A percentile compares a stretch with the other conserved stretches of the same genome.
These are phyloP conservation scores for Mayamaea pseudoterrestris DNA, from an alignment of 108 stramenopile species.

Conservation along the genomic window DNA sequence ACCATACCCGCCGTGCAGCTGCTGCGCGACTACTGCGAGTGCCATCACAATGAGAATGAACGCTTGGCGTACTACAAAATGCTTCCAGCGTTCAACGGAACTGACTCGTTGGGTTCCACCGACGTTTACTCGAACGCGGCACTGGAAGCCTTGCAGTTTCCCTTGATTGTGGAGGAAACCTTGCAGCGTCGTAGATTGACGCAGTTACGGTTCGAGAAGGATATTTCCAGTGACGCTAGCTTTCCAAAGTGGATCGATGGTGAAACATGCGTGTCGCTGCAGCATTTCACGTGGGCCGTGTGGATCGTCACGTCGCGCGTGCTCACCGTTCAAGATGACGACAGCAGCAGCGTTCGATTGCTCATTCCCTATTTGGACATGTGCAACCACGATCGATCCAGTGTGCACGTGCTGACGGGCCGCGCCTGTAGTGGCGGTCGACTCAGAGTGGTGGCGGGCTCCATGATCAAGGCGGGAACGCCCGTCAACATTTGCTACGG, in stretches of 20 bases:
- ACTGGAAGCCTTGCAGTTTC: conserved; percentile 47
- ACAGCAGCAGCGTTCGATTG: conserved; percentile 26
- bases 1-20: conserved; percentile 44
- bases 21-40: conserved; percentile 40
- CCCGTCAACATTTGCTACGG: conserved; percentile 68
- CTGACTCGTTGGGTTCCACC: conserved; percentile 51
- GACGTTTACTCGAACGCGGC: conserved; percentile 56
- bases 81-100: conserved; percentile 40
- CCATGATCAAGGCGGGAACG: conserved; percentile 44
- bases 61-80: conserved; percentile 38
- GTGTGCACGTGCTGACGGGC: conserved; percentile 55
- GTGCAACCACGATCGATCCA: conserved; percentile 1
- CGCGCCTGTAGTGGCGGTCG: conserved; percentile 47
- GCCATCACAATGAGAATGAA: background rate
- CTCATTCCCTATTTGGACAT: background rate
- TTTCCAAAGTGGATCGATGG: conserved; percentile 37
- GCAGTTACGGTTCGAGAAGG: conserved; percentile 33
- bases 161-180: conserved; percentile 47
- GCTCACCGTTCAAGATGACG: no score
- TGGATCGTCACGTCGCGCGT: no score
- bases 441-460: conserved; percentile 67
- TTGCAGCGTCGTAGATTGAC: conserved; percentile 22
- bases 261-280: no score
- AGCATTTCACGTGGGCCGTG: no score
- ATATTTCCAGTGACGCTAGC: conserved; percentile 36